These are phyloP conservation scores for Solanum verrucosum DNA, from an alignment of 257 asterid genomes.

Conservation along the genomic window DNA sequence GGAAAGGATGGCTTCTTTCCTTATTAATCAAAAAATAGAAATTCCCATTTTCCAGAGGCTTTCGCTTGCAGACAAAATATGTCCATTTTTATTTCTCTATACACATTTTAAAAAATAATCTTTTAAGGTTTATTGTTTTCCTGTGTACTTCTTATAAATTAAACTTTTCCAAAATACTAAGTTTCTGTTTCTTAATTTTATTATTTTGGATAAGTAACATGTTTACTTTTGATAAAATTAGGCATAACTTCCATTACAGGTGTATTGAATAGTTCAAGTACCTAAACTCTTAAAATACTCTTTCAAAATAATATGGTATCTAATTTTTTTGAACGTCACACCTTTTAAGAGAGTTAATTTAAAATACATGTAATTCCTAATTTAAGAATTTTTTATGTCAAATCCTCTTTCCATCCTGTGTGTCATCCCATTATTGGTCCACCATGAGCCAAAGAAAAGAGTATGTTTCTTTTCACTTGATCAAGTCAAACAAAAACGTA, in stretches of 20 bases:
- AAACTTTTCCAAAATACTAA: background rate
- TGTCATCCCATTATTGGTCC: background rate
- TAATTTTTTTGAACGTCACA: no score
- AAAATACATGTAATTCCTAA: background rate
- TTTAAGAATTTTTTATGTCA: background rate
- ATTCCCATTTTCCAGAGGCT: background rate
- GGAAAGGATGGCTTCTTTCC: constrained; percentile 5
- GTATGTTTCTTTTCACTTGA: background rate
- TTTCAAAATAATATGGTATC: no score
- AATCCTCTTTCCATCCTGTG: background rate
- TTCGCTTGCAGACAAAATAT: background rate
- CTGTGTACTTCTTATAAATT: background rate
- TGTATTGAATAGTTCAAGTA: background rate
- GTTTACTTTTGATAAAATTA: background rate
- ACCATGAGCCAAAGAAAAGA: background rate
- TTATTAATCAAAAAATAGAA: background rate
- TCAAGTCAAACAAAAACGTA: background rate
- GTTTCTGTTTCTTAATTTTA: background rate
- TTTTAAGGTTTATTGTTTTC: background rate
- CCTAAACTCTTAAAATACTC: background rate
- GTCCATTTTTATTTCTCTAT: background rate
- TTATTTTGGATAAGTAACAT: background rate
- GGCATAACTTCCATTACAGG: background rate
- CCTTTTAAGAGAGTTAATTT: no score
- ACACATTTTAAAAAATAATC: background rate